A percentile compares a stretch with the other conserved stretches of the same genome.
phyloP scores from a whole-genome alignment of 225 moss, liverwort and hornwort species.

The Lunularia cruciata region DNA sequence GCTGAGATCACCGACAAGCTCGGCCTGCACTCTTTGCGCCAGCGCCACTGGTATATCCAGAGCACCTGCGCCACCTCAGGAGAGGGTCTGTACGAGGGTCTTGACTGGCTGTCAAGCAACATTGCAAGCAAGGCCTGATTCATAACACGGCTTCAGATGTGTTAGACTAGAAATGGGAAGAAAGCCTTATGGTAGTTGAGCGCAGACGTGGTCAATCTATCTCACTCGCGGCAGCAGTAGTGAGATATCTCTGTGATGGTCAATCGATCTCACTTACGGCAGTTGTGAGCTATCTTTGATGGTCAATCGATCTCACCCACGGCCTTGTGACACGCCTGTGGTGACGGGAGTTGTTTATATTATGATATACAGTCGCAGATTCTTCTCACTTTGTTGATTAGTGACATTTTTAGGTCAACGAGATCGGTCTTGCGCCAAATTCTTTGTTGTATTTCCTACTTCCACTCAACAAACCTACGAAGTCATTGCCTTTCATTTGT shows the following conservation, averaged over 20 bases:
- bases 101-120: conserved; percentile 45
- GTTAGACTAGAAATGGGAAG: conserved; percentile 15
- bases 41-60: conserved; percentile 50
- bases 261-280: conserved; percentile 18
- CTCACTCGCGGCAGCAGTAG: conserved; percentile 16
- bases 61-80: conserved; percentile 46
- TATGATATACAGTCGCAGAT: conserved; percentile 20
- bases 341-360: conserved; percentile 18
- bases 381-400: conserved; percentile 20
- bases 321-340: conserved; percentile 21
- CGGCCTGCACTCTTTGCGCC: conserved; percentile 28
- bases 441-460: conserved; percentile 25
- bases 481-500: background rate
- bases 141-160: conserved; percentile 5
- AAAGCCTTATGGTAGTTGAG: conserved; percentile 21
- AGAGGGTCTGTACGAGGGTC: conserved; percentile 54
- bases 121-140: conserved; percentile 24
- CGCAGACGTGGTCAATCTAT: conserved; percentile 20
- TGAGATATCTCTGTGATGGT: conserved; percentile 7
- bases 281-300: conserved; percentile 16
- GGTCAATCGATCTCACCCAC: conserved; percentile 16
- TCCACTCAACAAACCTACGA: conserved; percentile 11
- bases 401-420: conserved; percentile 20
- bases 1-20: conserved; percentile 49
- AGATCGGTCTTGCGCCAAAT: conserved; percentile 19